Percentiles rank a stretch among this genome's conserved stretches.
Conservation (phyloP, 345 rosid genomes). For the Euphorbia tirucalli region DNA sequence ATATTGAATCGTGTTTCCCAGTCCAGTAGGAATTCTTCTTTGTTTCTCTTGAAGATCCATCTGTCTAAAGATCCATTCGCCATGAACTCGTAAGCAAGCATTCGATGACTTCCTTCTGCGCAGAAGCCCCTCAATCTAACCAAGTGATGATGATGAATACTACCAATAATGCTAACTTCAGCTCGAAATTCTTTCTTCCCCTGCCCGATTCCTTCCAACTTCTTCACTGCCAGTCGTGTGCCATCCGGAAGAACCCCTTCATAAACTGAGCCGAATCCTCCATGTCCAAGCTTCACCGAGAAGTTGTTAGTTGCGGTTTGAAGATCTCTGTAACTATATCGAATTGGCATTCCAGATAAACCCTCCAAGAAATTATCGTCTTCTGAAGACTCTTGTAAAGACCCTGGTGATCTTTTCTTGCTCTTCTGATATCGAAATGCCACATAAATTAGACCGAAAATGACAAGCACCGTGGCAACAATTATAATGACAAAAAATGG, state of each 20-base stretch:
- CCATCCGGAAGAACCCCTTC: slow-evolving; percentile 74
- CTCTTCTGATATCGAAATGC: slow-evolving; percentile 45
- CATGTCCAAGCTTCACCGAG: slow-evolving; percentile 81
- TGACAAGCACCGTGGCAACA: slow-evolving; percentile 45
- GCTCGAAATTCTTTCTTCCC: slow-evolving; percentile 96
- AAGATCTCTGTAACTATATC: slow-evolving; percentile 76
- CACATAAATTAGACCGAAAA: slow-evolving; percentile 45
- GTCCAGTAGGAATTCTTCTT: slow-evolving; percentile 43
- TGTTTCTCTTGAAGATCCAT: slow-evolving; percentile 74
- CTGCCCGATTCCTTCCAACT: slow-evolving; percentile 90
- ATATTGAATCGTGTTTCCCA: slow-evolving; percentile 80
- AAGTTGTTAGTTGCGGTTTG: slow-evolving; percentile 75
- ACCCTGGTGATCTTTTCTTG: slow-evolving; percentile 37
- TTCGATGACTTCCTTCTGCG: slow-evolving; percentile 76
- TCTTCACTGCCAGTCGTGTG: slow-evolving; percentile 82
- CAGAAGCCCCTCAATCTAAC: slow-evolving; percentile 88
- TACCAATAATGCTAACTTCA: slow-evolving; percentile 87
- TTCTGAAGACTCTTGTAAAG: slow-evolving; percentile 51
- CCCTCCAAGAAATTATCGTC: slow-evolving; percentile 72
- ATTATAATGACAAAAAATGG: slow-evolving; percentile 53
- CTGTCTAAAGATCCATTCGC: slow-evolving; percentile 78
- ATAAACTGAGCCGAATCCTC: slow-evolving; percentile 94
- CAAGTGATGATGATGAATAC: slow-evolving; percentile 88
- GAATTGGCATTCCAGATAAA: slow-evolving; percentile 77
- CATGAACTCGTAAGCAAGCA: slow-evolving; percentile 87